phyloP scores from a whole-genome alignment of 305 asterid genomes.

The Rubia tinctorum region DNA sequence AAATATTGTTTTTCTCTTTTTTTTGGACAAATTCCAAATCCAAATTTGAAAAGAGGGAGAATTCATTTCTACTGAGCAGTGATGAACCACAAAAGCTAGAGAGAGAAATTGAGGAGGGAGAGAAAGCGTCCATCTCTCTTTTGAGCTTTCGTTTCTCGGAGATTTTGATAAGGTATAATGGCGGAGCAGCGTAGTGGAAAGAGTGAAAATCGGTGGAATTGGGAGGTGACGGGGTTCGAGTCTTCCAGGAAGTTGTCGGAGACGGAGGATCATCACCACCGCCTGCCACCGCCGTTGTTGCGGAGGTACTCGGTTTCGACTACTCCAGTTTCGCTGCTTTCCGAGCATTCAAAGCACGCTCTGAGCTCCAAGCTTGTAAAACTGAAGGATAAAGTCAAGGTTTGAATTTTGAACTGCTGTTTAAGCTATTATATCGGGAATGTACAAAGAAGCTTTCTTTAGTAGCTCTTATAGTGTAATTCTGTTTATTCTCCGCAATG shows the following conservation, averaged over 20 bases:
- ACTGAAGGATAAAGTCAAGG: constrained; percentile 84
- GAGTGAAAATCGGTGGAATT: constrained; percentile 79
- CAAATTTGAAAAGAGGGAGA: constrained; percentile 19
- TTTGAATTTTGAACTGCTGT: constrained; percentile 14
- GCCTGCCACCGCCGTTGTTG: constrained; percentile 44
- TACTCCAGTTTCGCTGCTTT: constrained; percentile 39
- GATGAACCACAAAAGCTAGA: constrained; percentile 10
- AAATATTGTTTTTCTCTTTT: background rate
- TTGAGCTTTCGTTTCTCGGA: constrained; percentile 10
- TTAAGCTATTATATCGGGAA: background rate
- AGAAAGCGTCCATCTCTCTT: constrained; percentile 17
- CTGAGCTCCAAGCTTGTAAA: constrained; percentile 57
- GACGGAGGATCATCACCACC: constrained; percentile 45
- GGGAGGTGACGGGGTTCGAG: constrained; percentile 97
- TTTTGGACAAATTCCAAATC: constrained; percentile 7
- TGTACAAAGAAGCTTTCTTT: background rate
- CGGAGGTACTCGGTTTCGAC: constrained; percentile 83
- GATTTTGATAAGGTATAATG: constrained; percentile 28
- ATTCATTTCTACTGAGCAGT: constrained; percentile 24
- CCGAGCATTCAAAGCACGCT: constrained; percentile 55
- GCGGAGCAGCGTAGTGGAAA: constrained; percentile 61
- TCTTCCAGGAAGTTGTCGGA: constrained; percentile 59
- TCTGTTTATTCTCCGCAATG: constrained; percentile 3
- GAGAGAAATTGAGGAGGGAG: constrained; percentile 13
- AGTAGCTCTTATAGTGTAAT: background rate